Base-by-base conservation (phyloP, 306 rosid species). In the Alnus glutinosa region DNA sequence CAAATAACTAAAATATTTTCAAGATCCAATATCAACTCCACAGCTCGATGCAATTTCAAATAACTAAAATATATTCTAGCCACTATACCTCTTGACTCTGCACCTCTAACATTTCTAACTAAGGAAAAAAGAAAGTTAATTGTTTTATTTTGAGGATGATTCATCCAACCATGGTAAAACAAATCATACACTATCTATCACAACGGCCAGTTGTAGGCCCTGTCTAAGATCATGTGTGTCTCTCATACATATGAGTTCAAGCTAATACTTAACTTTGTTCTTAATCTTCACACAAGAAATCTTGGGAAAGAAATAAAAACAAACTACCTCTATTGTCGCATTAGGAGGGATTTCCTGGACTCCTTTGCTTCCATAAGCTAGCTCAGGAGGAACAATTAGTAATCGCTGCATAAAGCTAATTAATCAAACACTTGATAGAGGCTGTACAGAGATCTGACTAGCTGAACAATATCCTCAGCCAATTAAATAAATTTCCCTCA, bases 261-360 rank as follows among this genome's bases (percentile, higher is more conserved):
- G 73, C 75, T 73, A 46, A 30, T 61, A 75, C 57, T 64, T 39
- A 47, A 32, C 37, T 68, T 19, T 9, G 18, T 39, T 5, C 67
- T 71, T 52, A 12, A 55, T 44, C 34, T 74, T 58, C 12, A 7
- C 30, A 19, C n/a, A 57, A 75, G 19, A 68, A 59, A 68, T 72
- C 19, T 52, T 52, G 78, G 71, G 28, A 72, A 70, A 74, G 52
- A 78, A 73, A 79, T 73, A 32, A 55, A 49, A 79, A 62, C 61
- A 74, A 63, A 9, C 75, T 79, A 92, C 98, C 97, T 91, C 97
- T 79, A 95, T 95, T 64, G 92, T 95, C 79, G 97, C 97, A 74
- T 95, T 92, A 73, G 98, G 98, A 80, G 98, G 98, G 76, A 95
- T 95, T 87, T 95, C 98, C 71, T 91, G 97, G 62, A 95, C 85